These are phyloP conservation scores for Combretum micranthum DNA, from an alignment of 345 rosid genomes.

Conservation along the genomic window DNA sequence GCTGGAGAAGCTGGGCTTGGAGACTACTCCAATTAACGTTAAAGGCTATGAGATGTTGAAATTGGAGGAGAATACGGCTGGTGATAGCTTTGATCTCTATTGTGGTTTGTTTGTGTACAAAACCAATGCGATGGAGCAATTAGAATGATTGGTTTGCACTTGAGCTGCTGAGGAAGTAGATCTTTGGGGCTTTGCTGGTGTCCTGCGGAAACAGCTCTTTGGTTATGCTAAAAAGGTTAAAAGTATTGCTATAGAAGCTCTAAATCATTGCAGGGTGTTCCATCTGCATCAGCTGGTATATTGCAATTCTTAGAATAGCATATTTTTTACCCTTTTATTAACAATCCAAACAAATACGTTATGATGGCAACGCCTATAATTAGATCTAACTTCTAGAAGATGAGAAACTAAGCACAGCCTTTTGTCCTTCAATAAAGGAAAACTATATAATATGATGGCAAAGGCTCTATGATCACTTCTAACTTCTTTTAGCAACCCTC, in stretches of 20 bases:
- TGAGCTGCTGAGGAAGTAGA: constrained; percentile 62
- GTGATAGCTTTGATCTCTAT: constrained; percentile 80
- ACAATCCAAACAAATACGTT: too few species aligned
- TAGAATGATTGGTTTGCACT: constrained; percentile 66
- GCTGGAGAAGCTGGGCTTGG: constrained; percentile 56
- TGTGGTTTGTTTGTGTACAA: constrained; percentile 75
- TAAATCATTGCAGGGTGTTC: neutral
- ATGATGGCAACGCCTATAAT: too few species aligned
- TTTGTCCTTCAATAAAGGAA: too few species aligned
- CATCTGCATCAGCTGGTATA: constrained; percentile 6
- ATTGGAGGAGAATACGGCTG: constrained; percentile 71
- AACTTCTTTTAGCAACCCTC: too few species aligned
- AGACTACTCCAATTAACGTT: constrained; percentile 55
- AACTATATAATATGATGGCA: too few species aligned
- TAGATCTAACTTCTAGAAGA: too few species aligned
- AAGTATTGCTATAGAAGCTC: constrained; percentile 18
- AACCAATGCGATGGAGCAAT: constrained; percentile 76
- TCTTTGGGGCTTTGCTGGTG: constrained; percentile 52
- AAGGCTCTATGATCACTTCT: too few species aligned
- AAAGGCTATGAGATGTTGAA: constrained; percentile 68
- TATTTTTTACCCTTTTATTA: neutral
- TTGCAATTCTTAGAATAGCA: neutral
- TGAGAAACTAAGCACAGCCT: too few species aligned
- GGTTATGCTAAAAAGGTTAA: constrained; percentile 21
- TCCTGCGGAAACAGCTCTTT: constrained; percentile 48